Percentiles rank a stretch among this genome's conserved stretches.
Conservation (phyloP, 192 early-diverging fungal species). For the Obelidium mucronatum region DNA sequence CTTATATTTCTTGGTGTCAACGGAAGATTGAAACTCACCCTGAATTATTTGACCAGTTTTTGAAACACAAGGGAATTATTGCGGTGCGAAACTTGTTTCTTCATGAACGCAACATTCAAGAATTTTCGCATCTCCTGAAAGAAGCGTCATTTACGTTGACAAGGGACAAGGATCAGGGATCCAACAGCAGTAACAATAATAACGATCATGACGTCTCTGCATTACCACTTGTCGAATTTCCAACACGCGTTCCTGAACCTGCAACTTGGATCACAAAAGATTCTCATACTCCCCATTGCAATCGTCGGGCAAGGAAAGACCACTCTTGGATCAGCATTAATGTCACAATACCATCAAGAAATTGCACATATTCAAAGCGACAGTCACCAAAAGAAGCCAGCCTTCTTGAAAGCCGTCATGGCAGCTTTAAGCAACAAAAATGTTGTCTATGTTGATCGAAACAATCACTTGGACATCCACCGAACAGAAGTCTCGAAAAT, state of each 20-base stretch:
- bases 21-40: constrained; percentile 66
- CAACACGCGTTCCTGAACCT: too few relatives aligned
- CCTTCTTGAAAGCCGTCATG: constrained; percentile 69
- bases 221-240: too few relatives aligned
- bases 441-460: constrained; percentile 83
- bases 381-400: constrained; percentile 66
- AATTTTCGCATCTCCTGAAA: background rate
- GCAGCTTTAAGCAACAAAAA: constrained; percentile 55
- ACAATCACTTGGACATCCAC: constrained; percentile 69
- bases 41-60: constrained; percentile 68
- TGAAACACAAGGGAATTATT: constrained; percentile 83
- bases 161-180: too few relatives aligned
- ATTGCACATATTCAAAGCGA: constrained; percentile 80
- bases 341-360: constrained; percentile 18
- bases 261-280: constrained; percentile 42
- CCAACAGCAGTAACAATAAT: too few relatives aligned
- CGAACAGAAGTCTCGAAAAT: constrained; percentile 57
- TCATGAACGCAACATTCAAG: constrained; percentile 16
- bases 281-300: constrained; percentile 75
- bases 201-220: too few relatives aligned
- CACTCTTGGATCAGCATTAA: constrained; percentile 43
- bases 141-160: background rate
- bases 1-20: constrained; percentile 81
- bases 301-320: constrained; percentile 81
- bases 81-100: constrained; percentile 80